Conservation (phyloP, 768 basidiomycete species). For the Amanita pallidorosea region DNA sequence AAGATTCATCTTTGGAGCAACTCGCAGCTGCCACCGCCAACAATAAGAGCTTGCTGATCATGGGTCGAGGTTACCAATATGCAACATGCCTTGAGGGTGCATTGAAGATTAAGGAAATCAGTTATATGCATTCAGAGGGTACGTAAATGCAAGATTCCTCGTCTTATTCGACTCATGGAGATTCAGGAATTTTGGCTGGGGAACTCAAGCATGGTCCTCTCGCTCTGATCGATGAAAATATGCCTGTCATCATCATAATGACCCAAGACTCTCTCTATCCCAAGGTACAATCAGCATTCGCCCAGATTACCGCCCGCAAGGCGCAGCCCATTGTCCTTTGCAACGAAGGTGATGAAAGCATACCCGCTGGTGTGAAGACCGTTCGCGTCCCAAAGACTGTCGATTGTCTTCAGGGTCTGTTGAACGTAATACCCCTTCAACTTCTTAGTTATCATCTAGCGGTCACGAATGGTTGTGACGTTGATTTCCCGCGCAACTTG, state of each 20-base stretch:
- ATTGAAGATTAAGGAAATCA: conserved; percentile 99
- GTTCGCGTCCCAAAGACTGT: conserved; percentile 93
- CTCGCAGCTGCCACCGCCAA: conserved; percentile 72
- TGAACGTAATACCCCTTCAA: conserved; percentile 96
- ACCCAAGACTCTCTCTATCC: conserved; percentile 97
- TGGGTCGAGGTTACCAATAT: conserved; percentile 97
- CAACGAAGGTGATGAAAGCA: conserved; percentile 81
- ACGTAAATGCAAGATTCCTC: conserved; percentile 10
- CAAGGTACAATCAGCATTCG: conserved; percentile 93
- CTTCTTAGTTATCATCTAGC: conserved; percentile 94
- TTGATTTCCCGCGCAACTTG: conserved; percentile 97
- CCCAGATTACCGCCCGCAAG: conserved; percentile 96
- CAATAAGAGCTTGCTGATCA: conserved; percentile 84
- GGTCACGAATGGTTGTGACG: conserved; percentile 91
- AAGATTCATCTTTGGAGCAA: conserved; percentile 67
- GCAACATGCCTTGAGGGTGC: conserved; percentile 98
- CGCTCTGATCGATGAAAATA: conserved; percentile 95
- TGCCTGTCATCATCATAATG: conserved; percentile 99
- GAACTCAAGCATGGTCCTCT: conserved; percentile 99
- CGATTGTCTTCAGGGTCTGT: conserved; percentile 87
- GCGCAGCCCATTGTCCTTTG: conserved; percentile 93
- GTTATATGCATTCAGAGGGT: conserved; percentile 82
- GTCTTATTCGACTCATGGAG: conserved; percentile 3
- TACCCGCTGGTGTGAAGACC: conserved; percentile 67
- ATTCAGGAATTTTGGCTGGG: conserved; percentile 82